Evolutionary conservation across 2,329 filamentous ascomycete species (phyloP).

Genomic region (Pseudogymnoascus sp.): DNA sequence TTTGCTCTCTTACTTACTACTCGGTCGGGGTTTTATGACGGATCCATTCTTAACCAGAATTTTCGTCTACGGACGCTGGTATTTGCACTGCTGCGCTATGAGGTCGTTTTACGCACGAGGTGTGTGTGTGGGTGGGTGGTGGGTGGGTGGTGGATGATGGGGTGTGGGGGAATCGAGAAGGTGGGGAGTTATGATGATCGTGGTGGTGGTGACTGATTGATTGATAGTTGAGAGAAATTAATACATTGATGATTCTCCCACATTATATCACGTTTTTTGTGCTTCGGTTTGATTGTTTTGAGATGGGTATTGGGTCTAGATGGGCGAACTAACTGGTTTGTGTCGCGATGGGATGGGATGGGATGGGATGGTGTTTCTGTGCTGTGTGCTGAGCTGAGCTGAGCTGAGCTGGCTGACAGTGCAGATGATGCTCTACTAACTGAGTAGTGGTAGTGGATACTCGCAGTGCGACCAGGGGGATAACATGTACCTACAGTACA

Average conservation of each 20-base stretch:
- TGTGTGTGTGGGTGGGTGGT: no score
- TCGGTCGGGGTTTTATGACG: not conserved
- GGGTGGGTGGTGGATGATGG: not conserved
- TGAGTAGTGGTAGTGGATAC: no score
- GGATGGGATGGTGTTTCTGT: not conserved
- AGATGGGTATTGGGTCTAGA: not conserved
- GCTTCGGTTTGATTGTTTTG: not conserved
- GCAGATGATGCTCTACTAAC: no score
- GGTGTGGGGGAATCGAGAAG: not conserved
- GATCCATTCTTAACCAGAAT: not conserved
- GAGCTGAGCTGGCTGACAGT: not conserved
- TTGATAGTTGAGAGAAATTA: not conserved
- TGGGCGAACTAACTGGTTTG: not conserved
- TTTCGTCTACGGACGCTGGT: slow-evolving; percentile 1
- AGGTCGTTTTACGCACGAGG: not conserved
- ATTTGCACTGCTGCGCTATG: not conserved
- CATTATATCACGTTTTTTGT: not conserved
- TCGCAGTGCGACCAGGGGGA: no score
- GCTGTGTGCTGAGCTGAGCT: not conserved
- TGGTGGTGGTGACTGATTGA: no score
- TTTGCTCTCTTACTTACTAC: not conserved
- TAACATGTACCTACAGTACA: no score
- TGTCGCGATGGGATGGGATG: not conserved
- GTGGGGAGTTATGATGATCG: no score
- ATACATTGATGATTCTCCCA: slow-evolving; percentile 3